Evolutionary conservation across 1,139 yeast species (phyloP).

Genomic region (Diutina sp.): DNA sequence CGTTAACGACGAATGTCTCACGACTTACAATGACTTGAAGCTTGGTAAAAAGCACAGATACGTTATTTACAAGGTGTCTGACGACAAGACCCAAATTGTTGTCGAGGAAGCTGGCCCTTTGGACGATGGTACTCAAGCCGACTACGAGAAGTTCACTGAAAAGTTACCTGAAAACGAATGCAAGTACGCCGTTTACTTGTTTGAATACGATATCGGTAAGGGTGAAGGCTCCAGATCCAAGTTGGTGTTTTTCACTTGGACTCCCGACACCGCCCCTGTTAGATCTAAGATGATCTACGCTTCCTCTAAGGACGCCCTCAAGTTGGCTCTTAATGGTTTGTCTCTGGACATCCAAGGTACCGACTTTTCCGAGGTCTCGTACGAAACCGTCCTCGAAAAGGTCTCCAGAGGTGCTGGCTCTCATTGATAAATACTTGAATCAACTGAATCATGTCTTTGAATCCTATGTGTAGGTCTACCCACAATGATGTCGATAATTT

Average conservation of each 20-base stretch:
- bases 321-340: conserved; percentile 94
- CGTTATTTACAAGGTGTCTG: conserved; percentile 70
- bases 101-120: conserved; percentile 54
- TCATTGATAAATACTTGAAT: neutral
- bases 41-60: conserved; percentile 85
- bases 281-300: conserved; percentile 97
- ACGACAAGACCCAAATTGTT: conserved; percentile 76
- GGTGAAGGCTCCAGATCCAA: conserved; percentile 96
- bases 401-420: conserved; percentile 52
- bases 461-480: neutral
- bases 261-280: conserved; percentile 94
- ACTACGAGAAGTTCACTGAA: conserved; percentile 75
- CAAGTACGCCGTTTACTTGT: conserved; percentile 92
- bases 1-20: conserved; percentile 87
- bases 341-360: conserved; percentile 95
- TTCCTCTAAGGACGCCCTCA: conserved; percentile 91
- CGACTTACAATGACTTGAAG: conserved; percentile 91
- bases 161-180: conserved; percentile 93
- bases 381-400: conserved; percentile 81
- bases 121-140: conserved; percentile 38
- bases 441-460: neutral
- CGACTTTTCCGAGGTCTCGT: conserved; percentile 92
- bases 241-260: conserved; percentile 90
- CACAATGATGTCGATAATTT: too few relatives aligned
- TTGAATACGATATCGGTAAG: conserved; percentile 79